Conservation (phyloP, 169 alveolate genomes). For the Cyclospora cayetanensis region DNA sequence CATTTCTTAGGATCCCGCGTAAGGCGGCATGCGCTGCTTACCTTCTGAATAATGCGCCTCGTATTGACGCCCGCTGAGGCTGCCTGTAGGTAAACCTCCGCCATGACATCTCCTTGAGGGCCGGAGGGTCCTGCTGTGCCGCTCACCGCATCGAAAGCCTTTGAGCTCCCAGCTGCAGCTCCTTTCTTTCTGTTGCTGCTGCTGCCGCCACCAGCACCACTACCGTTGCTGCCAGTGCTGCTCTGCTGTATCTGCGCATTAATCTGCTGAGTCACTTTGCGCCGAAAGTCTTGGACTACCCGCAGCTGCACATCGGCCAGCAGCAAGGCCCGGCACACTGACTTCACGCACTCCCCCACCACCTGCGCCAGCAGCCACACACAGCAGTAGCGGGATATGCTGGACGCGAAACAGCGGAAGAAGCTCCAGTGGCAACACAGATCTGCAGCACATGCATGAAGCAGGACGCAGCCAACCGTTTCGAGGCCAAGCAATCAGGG, state of each 20-base stretch:
- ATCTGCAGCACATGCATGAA: not conserved
- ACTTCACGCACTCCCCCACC: slow-evolving; percentile 84
- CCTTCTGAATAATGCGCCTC: slow-evolving; percentile 83
- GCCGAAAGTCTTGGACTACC: slow-evolving; percentile 87
- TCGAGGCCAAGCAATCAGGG: not conserved
- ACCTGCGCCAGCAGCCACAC: slow-evolving; percentile 71
- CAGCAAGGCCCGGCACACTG: slow-evolving; percentile 90
- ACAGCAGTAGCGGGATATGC: not conserved
- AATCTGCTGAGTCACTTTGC: slow-evolving; percentile 79
- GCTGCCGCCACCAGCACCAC: not conserved
- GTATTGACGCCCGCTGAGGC: slow-evolving; percentile 78
- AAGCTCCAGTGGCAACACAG: not conserved
- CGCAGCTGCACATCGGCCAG: slow-evolving; percentile 94
- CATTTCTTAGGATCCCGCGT: not conserved
- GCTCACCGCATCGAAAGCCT: not conserved
- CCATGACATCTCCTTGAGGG: slow-evolving; percentile 21
- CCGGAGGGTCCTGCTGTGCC: not conserved
- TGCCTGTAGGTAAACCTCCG: slow-evolving; percentile 79
- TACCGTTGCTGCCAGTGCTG: slow-evolving; percentile 13
- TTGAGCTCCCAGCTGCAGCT: not conserved
- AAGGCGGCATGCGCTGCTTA: slow-evolving; percentile 69
- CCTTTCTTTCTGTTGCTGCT: not conserved
- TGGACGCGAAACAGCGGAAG: not conserved
- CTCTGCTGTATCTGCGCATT: not conserved
- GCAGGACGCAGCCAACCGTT: not conserved